Evolutionary conservation across 2,329 filamentous ascomycete species (phyloP).

Genomic region (Ilyonectria destructans): DNA sequence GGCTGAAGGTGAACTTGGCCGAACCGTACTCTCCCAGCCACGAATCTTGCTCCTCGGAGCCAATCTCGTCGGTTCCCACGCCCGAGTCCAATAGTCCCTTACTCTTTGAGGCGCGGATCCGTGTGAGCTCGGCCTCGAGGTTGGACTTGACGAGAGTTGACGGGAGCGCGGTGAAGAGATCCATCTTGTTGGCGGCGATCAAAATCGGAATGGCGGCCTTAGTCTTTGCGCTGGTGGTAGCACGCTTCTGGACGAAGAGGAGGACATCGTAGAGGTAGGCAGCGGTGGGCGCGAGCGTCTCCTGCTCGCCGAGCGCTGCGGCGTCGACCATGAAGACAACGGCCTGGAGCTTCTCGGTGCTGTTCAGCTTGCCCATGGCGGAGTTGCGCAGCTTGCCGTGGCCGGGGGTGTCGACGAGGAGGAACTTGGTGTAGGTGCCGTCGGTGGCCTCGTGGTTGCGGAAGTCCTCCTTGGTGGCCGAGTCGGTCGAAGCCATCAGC

Average conservation of each 20-base stretch:
- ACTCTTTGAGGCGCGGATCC: conserved; percentile 82
- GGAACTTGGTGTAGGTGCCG: conserved; percentile 77
- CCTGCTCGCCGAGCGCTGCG: conserved; percentile 73
- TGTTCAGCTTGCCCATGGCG: conserved; percentile 69
- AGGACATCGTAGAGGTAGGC: conserved; percentile 92
- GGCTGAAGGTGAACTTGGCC: conserved; percentile 83
- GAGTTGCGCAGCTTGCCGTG: conserved; percentile 92
- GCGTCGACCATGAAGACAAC: conserved; percentile 94
- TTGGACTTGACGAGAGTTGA: conserved; percentile 80
- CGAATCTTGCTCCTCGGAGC: conserved; percentile 82
- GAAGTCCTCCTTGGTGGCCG: conserved; percentile 62
- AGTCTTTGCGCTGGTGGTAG: conserved; percentile 60
- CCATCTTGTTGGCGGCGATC: conserved; percentile 94
- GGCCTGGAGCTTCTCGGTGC: conserved; percentile 72
- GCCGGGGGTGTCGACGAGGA: conserved; percentile 91
- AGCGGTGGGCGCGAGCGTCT: conserved; percentile 80
- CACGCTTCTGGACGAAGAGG: conserved; percentile 84
- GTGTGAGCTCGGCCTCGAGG: conserved; percentile 86
- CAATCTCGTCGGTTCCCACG: conserved; percentile 75
- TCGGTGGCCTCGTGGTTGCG: conserved; percentile 71
- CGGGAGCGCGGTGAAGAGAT: conserved; percentile 94
- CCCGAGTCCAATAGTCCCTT: conserved; percentile 89
- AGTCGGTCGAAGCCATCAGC: conserved; percentile 68
- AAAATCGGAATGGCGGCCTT: conserved; percentile 77
- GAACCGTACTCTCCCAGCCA: conserved; percentile 89